phyloP scores from a whole-genome alignment of 768 basidiomycete species.

The Galerina marginata region DNA sequence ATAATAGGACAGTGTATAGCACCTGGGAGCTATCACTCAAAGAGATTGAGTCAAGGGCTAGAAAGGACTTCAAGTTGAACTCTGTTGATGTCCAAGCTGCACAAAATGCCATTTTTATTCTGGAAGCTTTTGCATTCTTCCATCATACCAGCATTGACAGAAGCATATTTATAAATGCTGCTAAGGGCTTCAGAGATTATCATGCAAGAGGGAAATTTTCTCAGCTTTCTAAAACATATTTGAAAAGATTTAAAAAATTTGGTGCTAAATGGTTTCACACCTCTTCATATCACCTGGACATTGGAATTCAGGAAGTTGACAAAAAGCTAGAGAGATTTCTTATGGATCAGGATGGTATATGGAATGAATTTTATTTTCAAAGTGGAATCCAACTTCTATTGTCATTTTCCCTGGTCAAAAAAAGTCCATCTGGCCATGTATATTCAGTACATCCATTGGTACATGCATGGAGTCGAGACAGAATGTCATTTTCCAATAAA shows the following conservation, averaged over 20 bases:
- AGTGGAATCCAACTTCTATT: slow-evolving; percentile 22
- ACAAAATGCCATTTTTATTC: slow-evolving; percentile 20
- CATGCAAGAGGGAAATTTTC: neutral
- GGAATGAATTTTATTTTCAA: slow-evolving; percentile 20
- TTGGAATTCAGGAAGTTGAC: too few relatives aligned
- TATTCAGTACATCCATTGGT: slow-evolving; percentile 10
- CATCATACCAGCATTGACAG: slow-evolving; percentile 22
- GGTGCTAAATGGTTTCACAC: too few relatives aligned
- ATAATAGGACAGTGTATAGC: slow-evolving; percentile 21
- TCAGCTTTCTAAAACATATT: neutral
- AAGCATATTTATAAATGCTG: slow-evolving; percentile 19
- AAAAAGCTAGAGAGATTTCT: neutral
- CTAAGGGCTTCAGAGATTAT: neutral
- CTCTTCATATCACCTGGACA: too few relatives aligned
- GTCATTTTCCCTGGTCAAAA: slow-evolving; percentile 23
- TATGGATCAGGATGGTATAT: neutral
- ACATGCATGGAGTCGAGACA: neutral
- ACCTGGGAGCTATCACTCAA: slow-evolving; percentile 26
- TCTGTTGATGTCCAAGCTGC: slow-evolving; percentile 1
- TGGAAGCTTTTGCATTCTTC: slow-evolving; percentile 23
- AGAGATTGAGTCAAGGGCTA: slow-evolving; percentile 16
- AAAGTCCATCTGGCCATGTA: neutral
- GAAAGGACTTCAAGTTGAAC: neutral
- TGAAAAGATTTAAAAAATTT: too few relatives aligned
- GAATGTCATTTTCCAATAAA: neutral